These are phyloP conservation scores for Exophiala dermatitidis DNA, from an alignment of 2,329 filamentous ascomycete species.

Conservation along the genomic window DNA sequence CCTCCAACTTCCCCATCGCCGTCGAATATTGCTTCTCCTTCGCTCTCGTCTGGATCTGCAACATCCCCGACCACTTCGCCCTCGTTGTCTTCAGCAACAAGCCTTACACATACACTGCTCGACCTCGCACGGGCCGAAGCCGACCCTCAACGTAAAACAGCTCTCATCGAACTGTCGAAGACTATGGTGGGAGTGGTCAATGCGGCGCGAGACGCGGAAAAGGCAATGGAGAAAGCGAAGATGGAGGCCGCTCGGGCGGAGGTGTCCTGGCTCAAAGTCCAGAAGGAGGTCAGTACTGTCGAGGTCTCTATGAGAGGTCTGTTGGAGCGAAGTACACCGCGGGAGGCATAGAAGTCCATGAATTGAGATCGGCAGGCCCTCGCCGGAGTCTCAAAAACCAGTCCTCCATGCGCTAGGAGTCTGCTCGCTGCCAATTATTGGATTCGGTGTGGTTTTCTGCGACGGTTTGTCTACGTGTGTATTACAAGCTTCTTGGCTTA, in stretches of 20 bases:
- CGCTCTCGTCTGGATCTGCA: constrained; percentile 2
- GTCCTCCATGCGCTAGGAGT: too few species aligned
- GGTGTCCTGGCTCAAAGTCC: constrained; percentile 16
- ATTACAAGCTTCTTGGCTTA: too few species aligned
- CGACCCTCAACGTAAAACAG: constrained; percentile 15
- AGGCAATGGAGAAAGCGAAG: constrained; percentile 28
- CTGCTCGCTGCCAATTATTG: too few species aligned
- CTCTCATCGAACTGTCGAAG: constrained; percentile 25
- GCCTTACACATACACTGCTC: constrained; percentile 26
- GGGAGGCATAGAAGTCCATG: too few species aligned
- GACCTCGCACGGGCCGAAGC: constrained; percentile 23
- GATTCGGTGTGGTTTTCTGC: too few species aligned
- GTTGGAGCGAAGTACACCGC: background rate
- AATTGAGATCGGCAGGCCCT: too few species aligned
- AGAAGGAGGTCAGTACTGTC: constrained; percentile 11
- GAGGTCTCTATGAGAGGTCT: constrained; percentile 4
- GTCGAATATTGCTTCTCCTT: background rate
- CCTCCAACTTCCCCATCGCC: constrained; percentile 16
- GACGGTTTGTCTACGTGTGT: too few species aligned
- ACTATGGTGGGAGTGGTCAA: constrained; percentile 27
- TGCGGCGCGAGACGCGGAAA: constrained; percentile 28
- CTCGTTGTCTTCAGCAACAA: constrained; percentile 24
- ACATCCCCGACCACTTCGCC: constrained; percentile 6
- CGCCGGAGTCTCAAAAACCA: too few species aligned
- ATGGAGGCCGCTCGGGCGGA: constrained; percentile 28